A percentile compares a stretch with the other conserved stretches of the same genome.
Conservation (phyloP, 2,329 filamentous ascomycete genomes). For the Colletotrichum truncatum region DNA sequence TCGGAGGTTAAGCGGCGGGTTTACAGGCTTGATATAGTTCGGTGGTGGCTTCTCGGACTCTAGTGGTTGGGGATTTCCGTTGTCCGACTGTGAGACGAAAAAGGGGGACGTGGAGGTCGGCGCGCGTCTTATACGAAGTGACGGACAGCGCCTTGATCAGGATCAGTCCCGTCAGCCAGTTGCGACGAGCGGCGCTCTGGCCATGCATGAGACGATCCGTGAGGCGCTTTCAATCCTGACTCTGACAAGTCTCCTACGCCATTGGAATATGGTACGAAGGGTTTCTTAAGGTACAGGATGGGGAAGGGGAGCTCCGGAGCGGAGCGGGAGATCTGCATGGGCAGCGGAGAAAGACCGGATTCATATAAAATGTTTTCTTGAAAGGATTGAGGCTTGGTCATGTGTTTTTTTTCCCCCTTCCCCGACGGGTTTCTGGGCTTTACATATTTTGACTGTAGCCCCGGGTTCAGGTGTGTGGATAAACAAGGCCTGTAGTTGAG, state of each 20-base stretch:
- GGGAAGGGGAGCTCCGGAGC: not conserved
- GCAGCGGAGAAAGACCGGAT: not conserved
- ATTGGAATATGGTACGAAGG: not conserved
- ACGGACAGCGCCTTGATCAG: constrained; percentile 13
- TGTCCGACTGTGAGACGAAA: constrained; percentile 34
- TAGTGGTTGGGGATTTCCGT: constrained; percentile 42
- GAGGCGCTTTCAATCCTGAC: constrained; percentile 9
- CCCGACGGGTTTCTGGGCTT: no score
- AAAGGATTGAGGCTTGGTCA: not conserved
- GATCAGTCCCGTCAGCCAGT: constrained; percentile 3
- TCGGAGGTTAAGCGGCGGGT: constrained; percentile 18
- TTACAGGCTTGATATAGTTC: constrained; percentile 27
- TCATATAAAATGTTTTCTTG: not conserved
- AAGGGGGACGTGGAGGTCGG: constrained; percentile 6
- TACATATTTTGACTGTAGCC: no score
- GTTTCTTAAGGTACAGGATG: not conserved
- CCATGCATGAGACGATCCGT: constrained; percentile 20
- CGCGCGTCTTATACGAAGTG: constrained; percentile 20
- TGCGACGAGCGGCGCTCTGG: constrained; percentile 24
- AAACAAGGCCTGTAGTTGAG: no score
- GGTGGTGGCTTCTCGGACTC: constrained; percentile 26
- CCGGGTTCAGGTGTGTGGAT: no score
- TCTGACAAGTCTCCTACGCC: not conserved
- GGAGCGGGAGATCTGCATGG: not conserved
- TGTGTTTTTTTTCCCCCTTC: not conserved